Evolutionary conservation across 352 stramenopile species (phyloP), one percentile per base, ranked within the genome.

Genomic region (Phytophthora tubulina): DNA sequence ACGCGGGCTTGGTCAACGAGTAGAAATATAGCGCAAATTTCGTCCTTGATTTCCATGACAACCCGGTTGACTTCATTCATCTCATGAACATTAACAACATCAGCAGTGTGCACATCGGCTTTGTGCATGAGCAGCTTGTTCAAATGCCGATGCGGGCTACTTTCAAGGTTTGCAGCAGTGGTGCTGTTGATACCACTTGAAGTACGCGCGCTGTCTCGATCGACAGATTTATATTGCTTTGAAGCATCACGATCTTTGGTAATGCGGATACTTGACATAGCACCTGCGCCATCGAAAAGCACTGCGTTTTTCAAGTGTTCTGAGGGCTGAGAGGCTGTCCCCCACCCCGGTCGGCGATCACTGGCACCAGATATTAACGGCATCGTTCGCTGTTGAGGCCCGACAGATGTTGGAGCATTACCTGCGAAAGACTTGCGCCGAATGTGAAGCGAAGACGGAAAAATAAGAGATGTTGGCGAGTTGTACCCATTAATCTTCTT

Each of bases 41-140:
- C 78, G 51, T 93, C 76, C 55, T 93, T 93, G 53, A 93, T 92
- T 62, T 92, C 81, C 81, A 93, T 89, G 0, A 93, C 73, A 14
- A 88, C 69, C 5, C 74, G 77, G 53, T 84, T 85, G 0, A 75
- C 49, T 21, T 86, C 74, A 55, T 75, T 84, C 72, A 79, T 79
- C 31, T 84, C 71, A 54, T 85, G 70, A 2, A 68, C 58, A 48
- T 64, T 73, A 31, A 71, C 51, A 42, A 17, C 39, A 15, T 60
- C n/a, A 7, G 31, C 17, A 48, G 36, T 14, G 3, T 53, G 39
- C 15, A 46, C 39, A 9, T 72, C 66, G 11, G 10, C 31, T 48
- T 75, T 78, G 48, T 68, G 44, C 44, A 61, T 45, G 8, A 68
- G 48, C 27, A 71, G 13, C 32, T 44, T 67, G 32, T 74, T 75